These are phyloP conservation scores for Limtongia smithiae DNA, from an alignment of 805 yeast species.

Conservation along the genomic window DNA sequence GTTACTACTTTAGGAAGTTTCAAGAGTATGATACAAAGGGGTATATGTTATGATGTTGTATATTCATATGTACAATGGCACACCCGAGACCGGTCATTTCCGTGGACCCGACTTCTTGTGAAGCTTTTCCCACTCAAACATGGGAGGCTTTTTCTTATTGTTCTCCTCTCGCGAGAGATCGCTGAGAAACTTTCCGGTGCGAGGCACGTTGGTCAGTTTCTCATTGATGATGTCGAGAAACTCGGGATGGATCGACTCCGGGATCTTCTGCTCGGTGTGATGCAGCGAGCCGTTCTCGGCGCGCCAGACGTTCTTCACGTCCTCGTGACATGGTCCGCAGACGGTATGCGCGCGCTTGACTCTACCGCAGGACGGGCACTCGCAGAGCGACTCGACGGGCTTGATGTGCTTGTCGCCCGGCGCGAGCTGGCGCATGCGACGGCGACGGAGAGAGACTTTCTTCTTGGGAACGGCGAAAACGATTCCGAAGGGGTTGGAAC, in stretches of 20 bases:
- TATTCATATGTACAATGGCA: too few relatives aligned
- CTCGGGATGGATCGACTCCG: conserved; percentile 22
- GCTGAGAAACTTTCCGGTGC: conserved; percentile 9
- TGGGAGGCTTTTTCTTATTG: conserved; percentile 15
- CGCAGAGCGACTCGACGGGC: conserved; percentile 68
- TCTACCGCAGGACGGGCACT: conserved; percentile 96
- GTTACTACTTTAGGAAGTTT: too few relatives aligned
- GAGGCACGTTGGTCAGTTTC: conserved; percentile 19
- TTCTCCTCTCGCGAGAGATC: conserved; percentile 31
- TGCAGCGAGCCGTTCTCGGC: conserved; percentile 24
- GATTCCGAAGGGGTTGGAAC: conserved; percentile 54
- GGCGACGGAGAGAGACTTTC: conserved; percentile 81
- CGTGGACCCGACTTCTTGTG: not conserved
- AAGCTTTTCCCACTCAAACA: conserved; percentile 17
- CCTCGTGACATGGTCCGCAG: conserved; percentile 88
- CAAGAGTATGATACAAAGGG: too few relatives aligned
- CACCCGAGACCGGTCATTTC: not conserved
- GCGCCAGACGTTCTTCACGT: conserved; percentile 74
- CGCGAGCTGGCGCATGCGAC: conserved; percentile 76
- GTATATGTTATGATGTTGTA: too few relatives aligned
- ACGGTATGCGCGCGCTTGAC: conserved; percentile 84
- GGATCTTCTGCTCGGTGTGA: conserved; percentile 1
- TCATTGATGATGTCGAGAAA: conserved; percentile 15
- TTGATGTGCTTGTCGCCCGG: conserved; percentile 79
- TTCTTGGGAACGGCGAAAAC: conserved; percentile 90